Base-by-base conservation (phyloP, 2,329 filamentous ascomycete species). In the Aspergillus sp. region DNA sequence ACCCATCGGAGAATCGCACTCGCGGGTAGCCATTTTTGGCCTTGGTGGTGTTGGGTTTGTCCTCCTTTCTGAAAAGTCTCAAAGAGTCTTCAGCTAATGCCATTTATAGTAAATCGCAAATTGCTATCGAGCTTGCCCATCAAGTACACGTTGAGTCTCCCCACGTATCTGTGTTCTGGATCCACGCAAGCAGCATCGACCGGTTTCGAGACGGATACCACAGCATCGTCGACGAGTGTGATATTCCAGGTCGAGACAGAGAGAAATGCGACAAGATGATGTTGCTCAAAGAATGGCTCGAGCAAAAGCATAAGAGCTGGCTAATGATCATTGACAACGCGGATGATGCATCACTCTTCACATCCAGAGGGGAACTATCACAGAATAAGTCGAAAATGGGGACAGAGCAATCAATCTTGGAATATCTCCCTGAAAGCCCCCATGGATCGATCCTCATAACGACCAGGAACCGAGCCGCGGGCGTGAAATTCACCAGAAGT, bases 281-380 rank as follows among this genome's bases (percentile, higher is more conserved):
- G 5, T 27, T 45, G 2, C 42, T 51, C 12, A 51, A 42, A 41
- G 32, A 51, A 3, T 52, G 51, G 51, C 48, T 52, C 1, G 51
- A 51, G 39, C 45, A 46, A 34, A 35, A 51, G 9, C 47, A 44
- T 42, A 44, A 45, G 29, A 34, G 45, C 7, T 52, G 51, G 51
- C 19, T 52, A 7, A 19, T 57, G 29, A 52, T 57, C 12, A 45
- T 57, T 40, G 54, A 57, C 27, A 55, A 55, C 19, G 53, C 50
- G 10, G 54, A 57, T 9, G 46, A 57, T 40, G 48, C 49, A 28
- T 52, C 49, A 2, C 38, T 53, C 8, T 52, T 52, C 8, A 30
- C 38, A 10, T 39, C 40, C 7, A 29, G 10, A 10, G 40, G 34
- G 1, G 40, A 43, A 1, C 40, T 39, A 19, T 26, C 33, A 7